Conservation (phyloP, 306 rosid genomes). For the Elaeagnus macrophylla region DNA sequence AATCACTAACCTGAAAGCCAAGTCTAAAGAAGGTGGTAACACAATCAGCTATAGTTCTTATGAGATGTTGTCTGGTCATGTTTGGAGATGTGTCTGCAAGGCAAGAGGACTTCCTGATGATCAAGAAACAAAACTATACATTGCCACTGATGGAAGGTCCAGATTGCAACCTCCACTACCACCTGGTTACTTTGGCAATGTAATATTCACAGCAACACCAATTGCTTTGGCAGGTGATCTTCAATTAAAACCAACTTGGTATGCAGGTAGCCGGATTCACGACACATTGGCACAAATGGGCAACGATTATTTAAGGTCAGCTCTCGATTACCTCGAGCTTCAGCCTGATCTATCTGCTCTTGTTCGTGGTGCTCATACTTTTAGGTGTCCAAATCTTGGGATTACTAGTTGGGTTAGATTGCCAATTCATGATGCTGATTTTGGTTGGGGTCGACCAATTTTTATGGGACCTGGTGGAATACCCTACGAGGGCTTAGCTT, state of each 20-base stretch:
- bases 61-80: slow-evolving; percentile 72
- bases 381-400: slow-evolving; percentile 71
- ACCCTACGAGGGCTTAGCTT: slow-evolving; percentile 60
- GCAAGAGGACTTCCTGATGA: slow-evolving; percentile 58
- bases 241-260: slow-evolving; percentile 63
- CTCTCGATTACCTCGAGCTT: slow-evolving; percentile 57
- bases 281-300: slow-evolving; percentile 46
- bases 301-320: slow-evolving; percentile 60
- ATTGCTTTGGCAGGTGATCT: slow-evolving; percentile 55
- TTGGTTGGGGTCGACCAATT: slow-evolving; percentile 89
- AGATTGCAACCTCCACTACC: slow-evolving; percentile 67
- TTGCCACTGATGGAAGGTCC: slow-evolving; percentile 69
- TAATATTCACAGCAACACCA: slow-evolving; percentile 56
- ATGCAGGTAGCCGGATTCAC: slow-evolving; percentile 61
- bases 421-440: slow-evolving; percentile 89
- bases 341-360: slow-evolving; percentile 63
- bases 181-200: slow-evolving; percentile 74
- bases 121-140: slow-evolving; percentile 56
- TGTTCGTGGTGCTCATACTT: slow-evolving; percentile 68
- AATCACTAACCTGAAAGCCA: slow-evolving; percentile 43
- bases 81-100: slow-evolving; percentile 55
- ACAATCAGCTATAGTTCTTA: slow-evolving; percentile 52
- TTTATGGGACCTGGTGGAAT: slow-evolving; percentile 94
- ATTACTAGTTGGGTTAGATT: slow-evolving; percentile 87
- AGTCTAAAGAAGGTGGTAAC: slow-evolving; percentile 58